phyloP scores from a whole-genome alignment of 257 asterid genomes.

The Ehretia macrophylla region DNA sequence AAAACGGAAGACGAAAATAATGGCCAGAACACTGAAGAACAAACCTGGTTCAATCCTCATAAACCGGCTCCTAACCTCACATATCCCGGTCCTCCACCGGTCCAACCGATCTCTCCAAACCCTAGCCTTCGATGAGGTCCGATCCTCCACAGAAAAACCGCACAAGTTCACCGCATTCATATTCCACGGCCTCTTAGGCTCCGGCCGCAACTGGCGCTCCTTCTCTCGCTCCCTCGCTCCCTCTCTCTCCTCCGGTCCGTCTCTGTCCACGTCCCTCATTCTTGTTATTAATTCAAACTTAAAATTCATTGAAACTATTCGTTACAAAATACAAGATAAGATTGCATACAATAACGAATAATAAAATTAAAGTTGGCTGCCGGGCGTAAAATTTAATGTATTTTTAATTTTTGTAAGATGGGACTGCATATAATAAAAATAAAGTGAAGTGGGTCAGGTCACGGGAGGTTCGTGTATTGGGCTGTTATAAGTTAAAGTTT shows the following conservation, averaged over 20 bases:
- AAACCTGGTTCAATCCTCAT: constrained; percentile 33
- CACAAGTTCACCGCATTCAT: constrained; percentile 67
- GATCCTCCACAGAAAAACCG: constrained; percentile 44
- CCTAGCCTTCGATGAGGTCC: constrained; percentile 75
- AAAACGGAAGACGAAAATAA: background rate
- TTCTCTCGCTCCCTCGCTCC: constrained; percentile 72
- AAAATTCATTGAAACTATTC: no score
- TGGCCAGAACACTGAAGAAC: constrained; percentile 32
- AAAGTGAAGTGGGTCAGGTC: no score
- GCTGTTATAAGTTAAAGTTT: background rate
- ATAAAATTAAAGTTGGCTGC: no score
- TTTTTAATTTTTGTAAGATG: no score
- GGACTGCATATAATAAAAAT: no score
- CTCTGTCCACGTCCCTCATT: background rate
- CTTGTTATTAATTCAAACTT: no score
- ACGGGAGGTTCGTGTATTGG: no score
- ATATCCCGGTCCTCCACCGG: constrained; percentile 29
- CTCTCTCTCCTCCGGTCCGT: constrained; percentile 50
- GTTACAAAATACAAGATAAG: no score
- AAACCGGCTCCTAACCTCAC: constrained; percentile 31
- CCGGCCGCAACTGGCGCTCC: constrained; percentile 95
- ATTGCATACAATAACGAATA: no score
- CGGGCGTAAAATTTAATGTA: no score
- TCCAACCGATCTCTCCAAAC: constrained; percentile 43
- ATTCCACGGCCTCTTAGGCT: constrained; percentile 89